These are phyloP conservation scores for Trichoderma koningiopsis DNA, from an alignment of 2,329 filamentous ascomycete species.

Conservation along the genomic window DNA sequence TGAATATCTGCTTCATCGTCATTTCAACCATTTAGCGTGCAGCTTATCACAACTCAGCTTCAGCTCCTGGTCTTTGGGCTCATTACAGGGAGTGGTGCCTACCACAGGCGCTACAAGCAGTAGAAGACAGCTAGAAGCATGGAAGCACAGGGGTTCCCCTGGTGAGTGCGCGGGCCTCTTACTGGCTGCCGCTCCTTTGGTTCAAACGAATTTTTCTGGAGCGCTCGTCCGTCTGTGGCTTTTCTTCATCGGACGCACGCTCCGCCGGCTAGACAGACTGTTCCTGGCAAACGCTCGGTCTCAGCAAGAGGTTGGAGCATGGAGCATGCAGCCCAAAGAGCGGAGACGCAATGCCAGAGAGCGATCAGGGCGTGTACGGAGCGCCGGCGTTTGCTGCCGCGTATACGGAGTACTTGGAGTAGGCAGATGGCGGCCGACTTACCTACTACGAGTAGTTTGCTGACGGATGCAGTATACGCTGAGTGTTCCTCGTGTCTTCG, in stretches of 20 bases:
- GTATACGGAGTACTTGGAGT: not conserved
- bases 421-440: not conserved
- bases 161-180: not conserved
- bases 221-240: not conserved
- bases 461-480: not conserved
- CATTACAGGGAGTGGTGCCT: constrained; percentile 2
- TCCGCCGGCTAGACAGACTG: constrained; percentile 15
- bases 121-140: constrained; percentile 23
- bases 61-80: not conserved
- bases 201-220: constrained; percentile 18
- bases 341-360: constrained; percentile 20
- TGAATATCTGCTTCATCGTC: not conserved
- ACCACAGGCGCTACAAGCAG: not conserved
- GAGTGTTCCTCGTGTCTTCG: not conserved
- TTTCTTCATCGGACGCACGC: constrained; percentile 21
- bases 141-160: constrained; percentile 16
- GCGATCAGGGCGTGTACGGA: not conserved
- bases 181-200: constrained; percentile 17
- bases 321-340: constrained; percentile 24
- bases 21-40: constrained; percentile 11
- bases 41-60: constrained; percentile 19
- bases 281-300: constrained; percentile 12
- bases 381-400: not conserved
- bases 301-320: not conserved
- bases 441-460: not conserved